Evolutionary conservation across 306 rosid species (phyloP), one percentile per base, ranked within the genome.

Genomic region (Pterocarpus santalinus): DNA sequence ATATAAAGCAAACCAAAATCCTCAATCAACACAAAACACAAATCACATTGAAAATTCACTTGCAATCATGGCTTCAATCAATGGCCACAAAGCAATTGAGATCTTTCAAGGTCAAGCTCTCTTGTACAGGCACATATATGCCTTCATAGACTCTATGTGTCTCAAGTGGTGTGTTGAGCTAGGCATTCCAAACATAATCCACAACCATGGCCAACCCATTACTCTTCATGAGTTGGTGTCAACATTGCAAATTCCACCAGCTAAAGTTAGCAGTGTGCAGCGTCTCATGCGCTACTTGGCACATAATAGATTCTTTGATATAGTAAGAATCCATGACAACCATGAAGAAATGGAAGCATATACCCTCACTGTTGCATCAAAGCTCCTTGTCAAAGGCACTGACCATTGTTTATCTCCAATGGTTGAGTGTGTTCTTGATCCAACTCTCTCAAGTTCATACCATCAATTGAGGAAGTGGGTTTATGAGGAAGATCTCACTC

Each of bases 221-320:
- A 39, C 43, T 39, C 43, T 39, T 39, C 7, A 3, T 2, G 53
- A 86, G 6, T 73, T 90, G 77, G 82, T 75, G 55, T 74, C 86
- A n/a, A 80, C 68, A 7, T 83, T 90, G n/a, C 60, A 88, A 4
- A 30, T 88, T 75, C 83, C 77, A 49, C 83, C 64, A 0, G 6
- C 82, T 8, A 90, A 79, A 67, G 2, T 79, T 2, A 16, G 12
- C 7, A 15, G 52, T 1, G 66, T 86, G n/a, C 17, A 52, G 10
- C 62, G 88, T 15, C 75, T 90, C 22, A 77, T 87, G 84, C 85
- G 83, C 35, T 74, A 74, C n/a, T 41, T 90, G 16, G 80, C 85
- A 1, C 90, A 82, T 67, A 69, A 52, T 5, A 88, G 89, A 49
- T 44, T 84, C 82, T 83, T 84, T 33, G 32, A 74, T 0, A 51